Base-by-base conservation (phyloP, 2,329 filamentous ascomycete genomes). In the Phaeosphaeria sp. region DNA sequence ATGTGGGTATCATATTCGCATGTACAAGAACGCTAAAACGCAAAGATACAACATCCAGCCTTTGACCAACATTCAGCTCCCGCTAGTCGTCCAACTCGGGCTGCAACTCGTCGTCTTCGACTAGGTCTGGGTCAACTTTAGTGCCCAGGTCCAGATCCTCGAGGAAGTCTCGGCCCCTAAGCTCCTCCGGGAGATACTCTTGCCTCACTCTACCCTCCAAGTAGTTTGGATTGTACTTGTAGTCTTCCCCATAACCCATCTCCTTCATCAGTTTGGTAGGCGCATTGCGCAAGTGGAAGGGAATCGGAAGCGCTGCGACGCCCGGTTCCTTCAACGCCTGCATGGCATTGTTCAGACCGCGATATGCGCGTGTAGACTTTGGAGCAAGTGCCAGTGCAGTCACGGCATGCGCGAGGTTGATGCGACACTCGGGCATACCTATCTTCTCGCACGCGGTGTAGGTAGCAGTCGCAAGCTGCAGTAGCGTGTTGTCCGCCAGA, bases 151-250 rank as follows among this genome's bases (percentile, higher is more conserved):
- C 91, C 43, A 83, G 80, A 4, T 93, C 88, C 71, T 96, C 92
- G 39, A 98, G 77, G 71, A 98, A 98, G 20, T 71, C 81, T 48
- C 90, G 83, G 0, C 89, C 92, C 36, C 81, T 75, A 7, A 99
- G 77, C 54, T 86, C 85, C 11, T 92, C 89, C 0, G 95, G 95
- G n/a, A 99, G 77, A 77, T 98, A 99, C 22, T 93, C 90, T 79
- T 99, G 95, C 62, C 82, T 85, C 0, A 98, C 94, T 66, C 81
- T 86, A 0, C 95, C 95, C 59, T 93, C 87, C 50, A 86, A 79
- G 71, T 94, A 99, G 66, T 96, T 91, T 0, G 95, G 95, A 66
- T 96, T 96, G 73, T 99, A 98, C 77, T 98, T 98, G 78, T 99
- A 99, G 74, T 93, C 91, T 49, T 88, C 89, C 0, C 93, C 93